Evolutionary conservation across 345 rosid species (phyloP), one percentile per base, ranked within the genome.

Genomic region (Populus davidiana): DNA sequence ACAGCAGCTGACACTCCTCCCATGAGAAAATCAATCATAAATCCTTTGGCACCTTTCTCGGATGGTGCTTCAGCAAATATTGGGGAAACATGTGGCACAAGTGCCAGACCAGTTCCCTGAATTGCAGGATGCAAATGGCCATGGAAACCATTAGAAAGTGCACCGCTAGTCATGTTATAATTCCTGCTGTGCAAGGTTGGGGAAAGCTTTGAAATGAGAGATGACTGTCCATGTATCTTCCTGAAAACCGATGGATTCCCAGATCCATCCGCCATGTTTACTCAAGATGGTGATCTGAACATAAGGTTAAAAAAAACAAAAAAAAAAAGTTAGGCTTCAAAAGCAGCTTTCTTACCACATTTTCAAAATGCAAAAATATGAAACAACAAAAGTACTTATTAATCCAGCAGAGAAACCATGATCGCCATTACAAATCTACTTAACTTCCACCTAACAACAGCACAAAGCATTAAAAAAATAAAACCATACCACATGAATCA

Each of bases 251-350:
- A 86, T 78, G 90, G 93, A 83, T 83, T 68, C 81, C 67, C 81
- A 36, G 83, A 81, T 85, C 87, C 91, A 87, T 92, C 95, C 73
- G 81, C 92, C 91, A 86, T 87, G 62, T 41, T 83, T 70, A 70
- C 83, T 76, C 43, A 70, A 39, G 52, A 81, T 43, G 72, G 72
- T 50, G 75, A 74, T 72, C 81, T 74, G 71, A 31, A 44, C 43
- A 43, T 18, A 10, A 44, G 29, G 47, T 6, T 6, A 31, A 35
- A 50, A 17, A 63, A 14, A 20, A 25, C 2, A 67, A 4, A 21
- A 27, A 31, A n/a, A 63, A 18, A 38, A 39, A 2, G n/a, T 56
- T 9, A 56, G 63, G 63, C 63, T 56, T 56, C 63, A n/a, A 56
- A 23, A n/a, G n/a, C 14, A 9, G 11, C 47, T 11, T 43, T 43